phyloP scores from a whole-genome alignment of 2,329 filamentous ascomycete genomes.

The Cadophora sp. region DNA sequence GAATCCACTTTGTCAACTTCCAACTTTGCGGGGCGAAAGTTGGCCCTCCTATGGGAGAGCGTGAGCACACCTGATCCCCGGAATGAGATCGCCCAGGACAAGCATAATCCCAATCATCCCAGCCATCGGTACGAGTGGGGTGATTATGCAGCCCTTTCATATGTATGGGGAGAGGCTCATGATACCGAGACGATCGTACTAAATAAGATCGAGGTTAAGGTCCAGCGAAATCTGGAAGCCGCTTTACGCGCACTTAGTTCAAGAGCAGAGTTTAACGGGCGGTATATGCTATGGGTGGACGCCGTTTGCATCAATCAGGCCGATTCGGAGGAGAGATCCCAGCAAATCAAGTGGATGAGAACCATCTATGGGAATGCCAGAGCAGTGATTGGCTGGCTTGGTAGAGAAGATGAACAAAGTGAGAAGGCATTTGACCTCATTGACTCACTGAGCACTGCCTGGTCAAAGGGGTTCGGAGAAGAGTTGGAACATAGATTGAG shows the following conservation, averaged over 20 bases:
- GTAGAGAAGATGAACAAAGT: conserved; percentile 22
- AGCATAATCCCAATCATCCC: conserved; percentile 4
- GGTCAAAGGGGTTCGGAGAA: conserved; percentile 8
- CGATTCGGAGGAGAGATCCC: conserved; percentile 17
- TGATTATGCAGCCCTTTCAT: conserved; percentile 45
- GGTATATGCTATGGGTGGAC: conserved; percentile 27
- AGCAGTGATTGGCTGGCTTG: conserved; percentile 27
- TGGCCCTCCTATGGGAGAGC: neutral
- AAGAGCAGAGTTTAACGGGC: neutral
- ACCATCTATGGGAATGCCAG: conserved; percentile 24
- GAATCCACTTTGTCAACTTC: neutral
- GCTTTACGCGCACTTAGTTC: conserved; percentile 16
- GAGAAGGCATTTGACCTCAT: conserved; percentile 27
- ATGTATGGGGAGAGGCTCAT: conserved; percentile 44
- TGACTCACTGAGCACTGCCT: neutral
- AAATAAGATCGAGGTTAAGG: conserved; percentile 9
- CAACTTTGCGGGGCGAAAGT: neutral
- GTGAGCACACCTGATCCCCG: neutral
- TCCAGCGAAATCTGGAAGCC: conserved; percentile 21
- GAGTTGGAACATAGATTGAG: neutral
- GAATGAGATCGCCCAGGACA: conserved; percentile 1
- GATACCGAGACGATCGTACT: conserved; percentile 18
- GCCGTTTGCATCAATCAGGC: conserved; percentile 34
- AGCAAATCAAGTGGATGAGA: conserved; percentile 26
- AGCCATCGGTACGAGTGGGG: conserved; percentile 24